Percentiles rank a stretch among this genome's conserved stretches.
Conservation (phyloP, 1,139 yeast species). For the Candida sanyaensis region DNA sequence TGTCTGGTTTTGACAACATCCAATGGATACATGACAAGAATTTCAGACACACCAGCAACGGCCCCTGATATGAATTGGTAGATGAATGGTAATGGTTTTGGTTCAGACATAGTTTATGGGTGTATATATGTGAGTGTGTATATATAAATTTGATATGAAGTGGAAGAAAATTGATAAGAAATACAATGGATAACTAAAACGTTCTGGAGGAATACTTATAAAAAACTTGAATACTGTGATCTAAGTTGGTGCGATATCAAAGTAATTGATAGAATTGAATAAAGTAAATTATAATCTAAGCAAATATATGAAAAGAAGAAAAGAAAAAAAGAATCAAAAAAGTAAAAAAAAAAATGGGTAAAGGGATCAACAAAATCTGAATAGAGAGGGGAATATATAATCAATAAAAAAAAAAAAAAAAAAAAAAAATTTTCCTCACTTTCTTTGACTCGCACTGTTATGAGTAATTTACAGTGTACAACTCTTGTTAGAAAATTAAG, state of each 20-base stretch:
- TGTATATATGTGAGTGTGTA: neutral
- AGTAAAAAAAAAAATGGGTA: neutral
- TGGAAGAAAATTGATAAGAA: no score
- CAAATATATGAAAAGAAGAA: neutral
- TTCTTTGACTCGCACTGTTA: no score
- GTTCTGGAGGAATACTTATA: neutral
- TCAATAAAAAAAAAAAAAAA: no score
- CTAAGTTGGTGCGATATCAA: neutral
- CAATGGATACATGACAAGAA: slow-evolving; percentile 95
- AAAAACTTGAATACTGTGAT: neutral
- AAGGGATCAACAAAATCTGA: neutral
- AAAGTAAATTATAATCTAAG: neutral
- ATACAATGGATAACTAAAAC: no score
- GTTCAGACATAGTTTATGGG: slow-evolving; percentile 12
- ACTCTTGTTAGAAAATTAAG: no score
- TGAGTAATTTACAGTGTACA: no score
- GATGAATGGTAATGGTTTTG: slow-evolving; percentile 63
- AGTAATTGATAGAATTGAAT: neutral
- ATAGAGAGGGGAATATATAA: neutral
- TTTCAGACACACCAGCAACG: slow-evolving; percentile 96
- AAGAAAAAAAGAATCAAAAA: neutral
- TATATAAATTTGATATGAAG: neutral
- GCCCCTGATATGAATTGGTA: slow-evolving; percentile 96
- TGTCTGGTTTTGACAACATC: slow-evolving; percentile 98
- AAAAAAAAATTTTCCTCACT: no score